Evolutionary conservation across 1,139 yeast species (phyloP), one percentile per base, ranked within the genome.

Genomic region (Petasospora fabianii): DNA sequence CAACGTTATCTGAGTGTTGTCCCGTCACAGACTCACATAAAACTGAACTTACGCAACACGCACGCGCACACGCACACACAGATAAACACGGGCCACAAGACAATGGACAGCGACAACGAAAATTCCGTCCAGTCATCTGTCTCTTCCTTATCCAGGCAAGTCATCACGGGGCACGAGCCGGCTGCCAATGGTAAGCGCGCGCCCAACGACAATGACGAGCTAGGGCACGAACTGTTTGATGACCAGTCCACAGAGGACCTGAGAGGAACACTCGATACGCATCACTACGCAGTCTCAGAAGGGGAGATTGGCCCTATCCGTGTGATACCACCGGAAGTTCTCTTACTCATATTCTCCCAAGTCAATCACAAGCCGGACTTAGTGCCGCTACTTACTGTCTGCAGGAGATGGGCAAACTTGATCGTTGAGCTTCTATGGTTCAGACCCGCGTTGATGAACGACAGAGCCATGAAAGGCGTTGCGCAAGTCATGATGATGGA

Each of bases 381-480:
- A 50, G 79, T 79, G 44, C 69, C 80, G 12, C 67, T 87, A 30
- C 66, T 87, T 45, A 71, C 88, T 2, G 94, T 88, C 9, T 88
- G 96, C 60, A 77, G 77, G 50, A 75, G 80, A 48, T 88, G 96
- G 84, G 87, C 90, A 22, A 77, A 79, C 48, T 68, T 86, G 34
- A 80, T 87, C 16, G 78, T 88, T 13, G 96, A 87, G 56, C 71
- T 84, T 39, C 67, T 90, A 30, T 90, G 97, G 95, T 85, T 86
- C 58, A 75, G 97, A 46, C 97, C 97, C 2, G 82, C 80, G 45
- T 83, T 76, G 65, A 84, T 73, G 55, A 75, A 73, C 50, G 75
- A 69, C 48, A 51, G 59, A 4, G 75, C 78, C 27, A 73, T 62
- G 34, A 58, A 52, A 26, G 69, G 75, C 41, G 72, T 83, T 38